Evolutionary conservation across 148 eudicot genomes (phyloP).

Genomic region (Heliamphora exappendiculata): DNA sequence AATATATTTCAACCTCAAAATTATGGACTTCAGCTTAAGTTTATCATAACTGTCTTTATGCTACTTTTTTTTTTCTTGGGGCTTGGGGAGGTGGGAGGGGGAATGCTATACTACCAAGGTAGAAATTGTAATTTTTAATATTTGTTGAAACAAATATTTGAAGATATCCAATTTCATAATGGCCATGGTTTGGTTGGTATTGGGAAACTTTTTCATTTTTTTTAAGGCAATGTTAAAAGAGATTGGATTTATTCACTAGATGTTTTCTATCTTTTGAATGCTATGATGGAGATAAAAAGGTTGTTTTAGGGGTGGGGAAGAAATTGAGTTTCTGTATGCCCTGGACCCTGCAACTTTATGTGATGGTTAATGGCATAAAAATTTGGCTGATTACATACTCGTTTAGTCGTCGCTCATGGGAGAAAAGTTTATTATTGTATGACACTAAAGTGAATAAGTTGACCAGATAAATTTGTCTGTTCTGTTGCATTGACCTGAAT

Average conservation of each 20-base stretch:
- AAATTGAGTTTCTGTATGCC: background rate
- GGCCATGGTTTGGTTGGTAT: background rate
- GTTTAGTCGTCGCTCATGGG: background rate
- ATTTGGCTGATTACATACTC: background rate
- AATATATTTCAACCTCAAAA: background rate
- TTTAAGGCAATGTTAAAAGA: background rate
- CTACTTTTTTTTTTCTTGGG: too few relatives aligned
- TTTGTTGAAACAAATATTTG: background rate
- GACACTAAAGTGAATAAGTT: background rate
- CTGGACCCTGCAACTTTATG: background rate
- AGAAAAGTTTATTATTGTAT: too few relatives aligned
- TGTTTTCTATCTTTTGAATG: background rate
- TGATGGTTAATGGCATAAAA: background rate
- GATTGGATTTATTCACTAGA: background rate
- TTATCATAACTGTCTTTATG: background rate
- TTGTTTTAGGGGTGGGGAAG: background rate
- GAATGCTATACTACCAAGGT: too few relatives aligned
- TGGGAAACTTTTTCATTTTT: background rate
- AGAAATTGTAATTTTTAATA: too few relatives aligned
- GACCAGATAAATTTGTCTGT: background rate
- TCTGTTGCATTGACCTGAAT: slow-evolving; percentile 10
- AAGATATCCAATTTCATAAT: background rate
- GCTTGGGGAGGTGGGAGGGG: too few relatives aligned
- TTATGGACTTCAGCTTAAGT: background rate
- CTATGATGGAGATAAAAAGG: background rate